Conservation (phyloP, 805 yeast species). For the Myxozyma sirexii region DNA sequence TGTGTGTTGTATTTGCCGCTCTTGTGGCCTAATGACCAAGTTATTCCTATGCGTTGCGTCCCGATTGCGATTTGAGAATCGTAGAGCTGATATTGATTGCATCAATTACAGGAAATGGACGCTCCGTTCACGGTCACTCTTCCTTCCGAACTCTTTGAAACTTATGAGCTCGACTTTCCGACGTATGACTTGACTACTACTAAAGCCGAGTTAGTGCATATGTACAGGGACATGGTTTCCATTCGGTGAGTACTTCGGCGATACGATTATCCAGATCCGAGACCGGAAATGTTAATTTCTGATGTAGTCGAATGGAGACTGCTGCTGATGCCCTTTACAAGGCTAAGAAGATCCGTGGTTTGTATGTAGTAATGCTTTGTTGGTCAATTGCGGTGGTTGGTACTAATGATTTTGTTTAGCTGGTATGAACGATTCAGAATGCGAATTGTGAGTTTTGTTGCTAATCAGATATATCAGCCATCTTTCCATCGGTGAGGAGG, state of each 20-base stretch:
- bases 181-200: constrained; percentile 73
- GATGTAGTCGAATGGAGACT: constrained; percentile 92
- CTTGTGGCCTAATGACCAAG: no score
- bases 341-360: constrained; percentile 98
- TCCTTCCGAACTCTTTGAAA: constrained; percentile 82
- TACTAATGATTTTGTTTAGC: constrained; percentile 8
- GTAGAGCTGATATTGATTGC: no score
- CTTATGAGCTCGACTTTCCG: constrained; percentile 72
- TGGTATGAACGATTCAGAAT: constrained; percentile 16
- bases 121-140: constrained; percentile 46
- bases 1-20: no score
- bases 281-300: neutral
- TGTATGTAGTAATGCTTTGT: constrained; percentile 48
- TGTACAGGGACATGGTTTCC: constrained; percentile 95
- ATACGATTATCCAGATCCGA: neutral
- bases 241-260: constrained; percentile 46
- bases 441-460: no score
- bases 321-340: constrained; percentile 97
- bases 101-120: constrained; percentile 22
- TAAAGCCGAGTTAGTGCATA: constrained; percentile 76
- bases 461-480: constrained; percentile 53
- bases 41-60: no score
- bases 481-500: constrained; percentile 97
- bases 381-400: neutral
- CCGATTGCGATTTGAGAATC: no score